Conservation (phyloP, 345 rosid species). For the Crucihimalaya himalaica region DNA sequence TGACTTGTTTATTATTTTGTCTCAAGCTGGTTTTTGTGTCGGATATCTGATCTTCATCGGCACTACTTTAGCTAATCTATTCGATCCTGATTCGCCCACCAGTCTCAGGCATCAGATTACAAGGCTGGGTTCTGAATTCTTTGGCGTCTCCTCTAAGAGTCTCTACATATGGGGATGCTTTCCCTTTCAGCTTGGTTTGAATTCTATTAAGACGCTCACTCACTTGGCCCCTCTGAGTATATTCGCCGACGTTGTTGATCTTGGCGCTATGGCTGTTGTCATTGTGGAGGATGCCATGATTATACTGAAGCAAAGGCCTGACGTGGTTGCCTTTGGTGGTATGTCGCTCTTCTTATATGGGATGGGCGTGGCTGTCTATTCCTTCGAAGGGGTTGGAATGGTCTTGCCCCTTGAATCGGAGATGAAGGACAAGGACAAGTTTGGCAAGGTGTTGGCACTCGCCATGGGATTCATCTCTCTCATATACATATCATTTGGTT, state of each 20-base stretch:
- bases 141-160: constrained; percentile 56
- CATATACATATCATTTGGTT: constrained; percentile 69
- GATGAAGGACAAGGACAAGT: constrained; percentile 55
- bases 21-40: constrained; percentile 84
- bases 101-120: constrained; percentile 37
- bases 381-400: constrained; percentile 84
- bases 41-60: constrained; percentile 81
- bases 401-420: constrained; percentile 76
- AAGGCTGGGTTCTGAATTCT: constrained; percentile 38
- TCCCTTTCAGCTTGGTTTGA: constrained; percentile 81
- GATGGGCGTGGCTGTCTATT: constrained; percentile 77
- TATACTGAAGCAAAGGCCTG: constrained; percentile 45
- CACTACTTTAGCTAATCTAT: constrained; percentile 55
- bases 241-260: constrained; percentile 85
- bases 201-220: constrained; percentile 70
- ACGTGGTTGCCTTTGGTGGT: constrained; percentile 61
- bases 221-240: constrained; percentile 91
- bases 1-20: constrained; percentile 65
- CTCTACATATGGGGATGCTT: constrained; percentile 73
- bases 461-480: constrained; percentile 60
- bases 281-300: constrained; percentile 58
- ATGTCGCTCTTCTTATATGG: constrained; percentile 71
- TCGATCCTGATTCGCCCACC: constrained; percentile 36
- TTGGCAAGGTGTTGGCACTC: constrained; percentile 55
- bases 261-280: constrained; percentile 75